Base-by-base conservation (phyloP, 1,139 yeast genomes). In the Candida smagusa region DNA sequence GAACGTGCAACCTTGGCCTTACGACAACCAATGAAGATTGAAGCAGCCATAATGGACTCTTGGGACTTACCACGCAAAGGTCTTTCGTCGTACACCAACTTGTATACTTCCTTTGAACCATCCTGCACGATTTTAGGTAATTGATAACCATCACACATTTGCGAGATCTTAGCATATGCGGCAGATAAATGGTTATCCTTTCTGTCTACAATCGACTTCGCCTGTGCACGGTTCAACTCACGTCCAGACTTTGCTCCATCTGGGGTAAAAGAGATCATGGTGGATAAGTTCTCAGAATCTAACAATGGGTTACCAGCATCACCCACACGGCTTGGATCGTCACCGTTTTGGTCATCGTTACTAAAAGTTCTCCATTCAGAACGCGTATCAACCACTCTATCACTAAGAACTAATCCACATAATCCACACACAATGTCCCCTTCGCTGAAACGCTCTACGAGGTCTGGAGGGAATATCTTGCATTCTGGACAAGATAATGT, bases 301-400 rank as follows among this genome's bases (percentile, higher is more conserved):
- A 94, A 71, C 44, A 90, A 67, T 9, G 97, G 97, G 58, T 90
- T 90, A n/a, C 94, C 85, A 3, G 97, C 97, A 57, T 90, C 97
- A 61, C 98, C 98, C 46, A 92, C 98, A 85, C 98, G 97, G 51
- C 95, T 84, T 3, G 98, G 98, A 60, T 92, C 98, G 58, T 89
- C 97, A 52, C 95, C 96, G 49, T 92, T 94, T 63, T 90, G 97
- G 59, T 92, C 98, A 60, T 92, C 98, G 59, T 92, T 92, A 45
- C 85, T 80, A 63, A 92, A 92, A 2, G 98, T 92, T 70, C 98
- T 86, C 98, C 98, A 92, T 70, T 92, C 98, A 2, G 96, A 87
- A 50, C 98, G 74, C 5, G 96, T 90, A 57, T 92, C 98, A 26
- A 92, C 96, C 38, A 92, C 84, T 47, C 94, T 72, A 58, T 89